A percentile compares a stretch with the other conserved stretches of the same genome.
Conservation (phyloP, 106 monocot species). For the Acorus gramineus region DNA sequence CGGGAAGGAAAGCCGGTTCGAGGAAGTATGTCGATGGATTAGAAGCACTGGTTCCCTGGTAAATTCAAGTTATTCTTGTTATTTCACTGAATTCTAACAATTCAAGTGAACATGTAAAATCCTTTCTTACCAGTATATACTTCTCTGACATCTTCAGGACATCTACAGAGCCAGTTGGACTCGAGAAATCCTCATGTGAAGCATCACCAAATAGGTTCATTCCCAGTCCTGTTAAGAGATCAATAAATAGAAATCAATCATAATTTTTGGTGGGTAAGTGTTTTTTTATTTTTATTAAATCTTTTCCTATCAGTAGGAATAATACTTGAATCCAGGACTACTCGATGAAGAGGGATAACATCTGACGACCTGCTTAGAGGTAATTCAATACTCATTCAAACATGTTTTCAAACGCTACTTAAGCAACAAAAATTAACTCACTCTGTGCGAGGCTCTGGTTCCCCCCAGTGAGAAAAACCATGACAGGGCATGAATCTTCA, state of each 20-base stretch:
- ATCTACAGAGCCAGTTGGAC: neutral
- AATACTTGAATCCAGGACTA: too few species aligned
- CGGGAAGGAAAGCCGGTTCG: constrained; percentile 30
- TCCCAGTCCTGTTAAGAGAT: neutral
- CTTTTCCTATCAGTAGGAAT: neutral
- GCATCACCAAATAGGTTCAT: neutral
- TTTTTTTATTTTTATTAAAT: too few species aligned
- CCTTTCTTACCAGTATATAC: constrained; percentile 1
- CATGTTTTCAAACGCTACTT: neutral
- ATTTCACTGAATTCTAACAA: neutral
- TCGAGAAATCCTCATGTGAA: neutral
- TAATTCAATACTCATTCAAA: neutral
- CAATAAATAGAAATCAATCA: too few species aligned
- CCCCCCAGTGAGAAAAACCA: constrained; percentile 17
- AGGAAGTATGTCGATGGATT: constrained; percentile 12
- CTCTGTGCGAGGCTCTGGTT: constrained; percentile 16
- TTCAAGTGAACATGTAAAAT: neutral
- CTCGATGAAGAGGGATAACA: neutral
- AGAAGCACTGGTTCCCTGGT: constrained; percentile 31
- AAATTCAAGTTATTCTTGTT: neutral
- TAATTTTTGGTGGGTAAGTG: too few species aligned
- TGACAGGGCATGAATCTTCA: constrained; percentile 12
- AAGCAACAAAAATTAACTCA: neutral
- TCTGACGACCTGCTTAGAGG: too few species aligned
- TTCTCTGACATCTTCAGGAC: neutral